Evolutionary conservation across 2,329 filamentous ascomycete genomes (phyloP).

Genomic region (Fusarium palustre): DNA sequence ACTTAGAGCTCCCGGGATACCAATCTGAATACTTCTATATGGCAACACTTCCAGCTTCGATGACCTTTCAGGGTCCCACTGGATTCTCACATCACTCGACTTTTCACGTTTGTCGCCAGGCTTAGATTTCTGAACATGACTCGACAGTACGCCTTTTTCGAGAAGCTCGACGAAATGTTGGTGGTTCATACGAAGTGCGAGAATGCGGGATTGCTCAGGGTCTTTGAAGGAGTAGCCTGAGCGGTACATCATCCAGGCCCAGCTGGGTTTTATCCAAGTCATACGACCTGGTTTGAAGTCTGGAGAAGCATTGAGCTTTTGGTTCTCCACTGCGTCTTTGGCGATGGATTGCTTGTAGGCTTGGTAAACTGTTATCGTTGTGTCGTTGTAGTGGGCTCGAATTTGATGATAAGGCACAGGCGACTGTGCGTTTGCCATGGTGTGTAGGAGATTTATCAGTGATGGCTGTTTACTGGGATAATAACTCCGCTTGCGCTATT

Average conservation of each 20-base stretch:
- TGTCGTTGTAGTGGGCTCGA: constrained; percentile 61
- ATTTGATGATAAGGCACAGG: constrained; percentile 60
- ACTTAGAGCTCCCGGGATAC: constrained; percentile 62
- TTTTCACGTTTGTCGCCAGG: constrained; percentile 42
- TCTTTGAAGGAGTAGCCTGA: constrained; percentile 71
- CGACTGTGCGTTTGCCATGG: constrained; percentile 31
- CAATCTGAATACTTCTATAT: constrained; percentile 71
- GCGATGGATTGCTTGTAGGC: constrained; percentile 68
- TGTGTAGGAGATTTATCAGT: not conserved
- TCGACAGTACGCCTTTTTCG: constrained; percentile 51
- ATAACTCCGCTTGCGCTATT: too few species aligned
- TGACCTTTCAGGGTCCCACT: constrained; percentile 73
- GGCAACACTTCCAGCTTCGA: constrained; percentile 57
- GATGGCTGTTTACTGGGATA: not conserved
- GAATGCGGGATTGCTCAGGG: constrained; percentile 63
- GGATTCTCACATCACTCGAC: constrained; percentile 61
- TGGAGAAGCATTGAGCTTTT: constrained; percentile 65
- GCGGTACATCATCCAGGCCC: constrained; percentile 74
- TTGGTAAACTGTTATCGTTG: constrained; percentile 71
- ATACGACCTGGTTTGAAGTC: constrained; percentile 66
- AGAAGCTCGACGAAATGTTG: constrained; percentile 63
- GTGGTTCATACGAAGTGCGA: constrained; percentile 67
- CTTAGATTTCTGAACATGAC: constrained; percentile 30
- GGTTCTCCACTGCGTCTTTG: constrained; percentile 60
- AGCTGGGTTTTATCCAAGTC: constrained; percentile 75